These are phyloP conservation scores for Saccharomycopsis oosterbeekiorum DNA, from an alignment of 805 yeast species.

Conservation along the genomic window DNA sequence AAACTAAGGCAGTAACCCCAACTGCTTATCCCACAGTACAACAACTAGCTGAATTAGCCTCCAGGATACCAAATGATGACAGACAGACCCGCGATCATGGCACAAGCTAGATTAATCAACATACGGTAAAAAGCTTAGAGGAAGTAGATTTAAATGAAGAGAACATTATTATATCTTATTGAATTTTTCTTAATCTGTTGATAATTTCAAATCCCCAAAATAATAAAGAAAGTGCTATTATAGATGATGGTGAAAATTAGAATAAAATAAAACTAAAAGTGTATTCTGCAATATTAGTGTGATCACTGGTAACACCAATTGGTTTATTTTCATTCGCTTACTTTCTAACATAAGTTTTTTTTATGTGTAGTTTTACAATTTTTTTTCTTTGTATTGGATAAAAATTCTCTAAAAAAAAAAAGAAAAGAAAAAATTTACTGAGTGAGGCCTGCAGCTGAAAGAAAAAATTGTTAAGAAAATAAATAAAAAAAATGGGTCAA, in stretches of 20 bases:
- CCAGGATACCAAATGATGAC: background rate
- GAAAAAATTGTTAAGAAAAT: background rate
- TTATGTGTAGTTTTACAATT: background rate
- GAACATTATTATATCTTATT: background rate
- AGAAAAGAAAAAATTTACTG: background rate
- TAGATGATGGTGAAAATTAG: background rate
- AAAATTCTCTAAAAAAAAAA: background rate
- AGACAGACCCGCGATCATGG: background rate
- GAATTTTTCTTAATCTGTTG: background rate
- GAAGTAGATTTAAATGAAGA: slow-evolving; percentile 1
- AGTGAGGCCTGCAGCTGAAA: background rate
- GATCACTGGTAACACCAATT: background rate
- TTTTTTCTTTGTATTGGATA: slow-evolving; percentile 1
- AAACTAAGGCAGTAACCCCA: too few relatives aligned
- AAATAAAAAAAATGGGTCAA: background rate
- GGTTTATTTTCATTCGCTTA: background rate
- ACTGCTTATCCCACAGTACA: background rate
- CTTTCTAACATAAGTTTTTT: background rate
- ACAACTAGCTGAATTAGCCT: background rate
- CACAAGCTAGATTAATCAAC: background rate
- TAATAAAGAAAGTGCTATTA: background rate
- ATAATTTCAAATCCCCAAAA: slow-evolving; percentile 1
- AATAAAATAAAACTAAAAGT: background rate
- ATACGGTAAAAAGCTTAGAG: slow-evolving; percentile 2
- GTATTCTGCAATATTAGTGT: background rate